Evolutionary conservation across 345 rosid genomes (phyloP), one percentile per base, ranked within the genome.

Genomic region (Trapa incisa): DNA sequence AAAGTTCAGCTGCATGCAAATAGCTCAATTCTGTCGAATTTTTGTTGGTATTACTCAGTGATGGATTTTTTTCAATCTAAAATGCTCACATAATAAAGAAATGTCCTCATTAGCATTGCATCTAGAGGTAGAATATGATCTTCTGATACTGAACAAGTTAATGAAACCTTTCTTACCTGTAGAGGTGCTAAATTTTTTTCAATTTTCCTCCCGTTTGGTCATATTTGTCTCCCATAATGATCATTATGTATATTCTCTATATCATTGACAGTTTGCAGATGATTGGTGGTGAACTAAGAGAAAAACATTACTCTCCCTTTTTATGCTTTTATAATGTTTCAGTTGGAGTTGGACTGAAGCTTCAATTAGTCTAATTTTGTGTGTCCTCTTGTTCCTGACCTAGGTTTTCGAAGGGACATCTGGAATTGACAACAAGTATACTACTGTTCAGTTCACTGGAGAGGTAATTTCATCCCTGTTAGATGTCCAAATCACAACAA

Each of bases 381-480:
- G 22, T 66, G 29, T 45, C 37, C 48, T 64, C 10, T 48, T 70
- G 32, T 71, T 53, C 69, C 3, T 65, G 53, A 58, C 14, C 4
- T 69, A 91, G 96, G 96, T 91, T 66, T 91, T 91, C 78, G 96
- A 91, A 82, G 97, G 96, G 65, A 91, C 96, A 61, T 91, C 97
- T 72, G 97, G 97, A 63, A 91, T 91, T 74, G 97, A 91, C 77
- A 88, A 91, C 86, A 91, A 91, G 75, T 91, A 61, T 75, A 91
- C 97, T 33, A 88, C 95, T 2, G 96, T 90, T 70, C 97, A 88
- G 71, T 90, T 90, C 74, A 91, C 97, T 22, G 97, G 97, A 64
- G 96, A 91, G 95, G 96, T 88, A 71, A 29, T 57, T 58, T 13
- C 16, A 32, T 0, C 38, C 38, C 63, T 58, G 10, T 14, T 36